Evolutionary conservation across 2,329 filamentous ascomycete genomes (phyloP), one percentile per base, ranked within the genome.

Genomic region (Trichoderma sp.): DNA sequence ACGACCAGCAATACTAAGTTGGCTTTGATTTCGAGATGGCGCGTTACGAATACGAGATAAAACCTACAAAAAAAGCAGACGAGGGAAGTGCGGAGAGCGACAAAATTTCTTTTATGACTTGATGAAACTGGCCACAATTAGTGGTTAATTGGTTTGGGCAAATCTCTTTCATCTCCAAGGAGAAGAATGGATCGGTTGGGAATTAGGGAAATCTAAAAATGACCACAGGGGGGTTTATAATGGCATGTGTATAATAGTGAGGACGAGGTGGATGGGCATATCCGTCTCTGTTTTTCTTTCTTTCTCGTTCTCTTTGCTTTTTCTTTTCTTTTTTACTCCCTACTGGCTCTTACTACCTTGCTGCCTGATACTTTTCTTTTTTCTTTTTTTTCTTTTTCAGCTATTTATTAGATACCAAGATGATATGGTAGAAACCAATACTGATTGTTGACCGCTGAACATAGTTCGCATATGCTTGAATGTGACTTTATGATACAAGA

Each of bases 41-140:
- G 15, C 13, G 11, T 12, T 50, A 57, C 53, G 61, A 57, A 57
- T 28, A 65, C 3, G 53, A 59, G 15, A 15, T n/a, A 13, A 47
- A 70, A 64, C 4, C 15, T 6, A 3, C 34, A 47, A 67, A 71
- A 67, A 39, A 71, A 39, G 15, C 17, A n/a, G 34, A 3, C 4
- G n/a, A 59, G 50, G 39, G 36, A 23, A 53, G 15, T 23, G 1
- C 1, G 55, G 26, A 36, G 71, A 43, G 61, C 50, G 62, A 63
- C 34, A 62, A 67, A 32, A 71, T 34, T 62, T 71, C 26, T 61
- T 57, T 62, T 63, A 70, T 72, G 65, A 73, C 63, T 68, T 68
- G 47, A 71, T 69, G 72, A 71, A 53, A 43, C 43, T 71, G 23
- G 63, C 39, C 63, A 71, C 69, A 4, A n/a, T 50, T 69, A 17